phyloP scores from a whole-genome alignment of 106 monocot genomes.

The Dendrobium huoshanense region DNA sequence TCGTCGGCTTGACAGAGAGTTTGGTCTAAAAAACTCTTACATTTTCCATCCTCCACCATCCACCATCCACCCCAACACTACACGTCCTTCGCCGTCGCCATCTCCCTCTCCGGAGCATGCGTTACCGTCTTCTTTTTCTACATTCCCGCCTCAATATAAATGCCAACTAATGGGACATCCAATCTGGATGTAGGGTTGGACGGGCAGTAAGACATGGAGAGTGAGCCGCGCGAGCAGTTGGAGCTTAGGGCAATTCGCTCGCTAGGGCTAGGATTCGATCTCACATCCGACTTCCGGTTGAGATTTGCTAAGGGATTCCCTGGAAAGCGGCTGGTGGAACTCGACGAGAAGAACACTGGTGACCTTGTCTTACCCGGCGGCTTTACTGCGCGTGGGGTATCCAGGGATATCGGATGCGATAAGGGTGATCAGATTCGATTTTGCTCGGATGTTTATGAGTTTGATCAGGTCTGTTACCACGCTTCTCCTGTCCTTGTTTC shows the following conservation, averaged over 20 bases:
- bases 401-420: slow-evolving; percentile 52
- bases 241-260: slow-evolving; percentile 44
- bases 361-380: slow-evolving; percentile 61
- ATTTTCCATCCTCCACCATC: not conserved
- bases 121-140: not conserved
- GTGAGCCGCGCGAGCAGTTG: slow-evolving; percentile 14
- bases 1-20: no score
- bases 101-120: not conserved
- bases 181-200: not conserved
- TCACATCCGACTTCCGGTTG: slow-evolving; percentile 69
- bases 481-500: not conserved
- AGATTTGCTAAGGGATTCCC: slow-evolving; percentile 49
- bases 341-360: slow-evolving; percentile 30
- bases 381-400: slow-evolving; percentile 28
- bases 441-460: slow-evolving; percentile 80
- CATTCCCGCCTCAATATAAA: no score
- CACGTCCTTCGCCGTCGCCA: no score
- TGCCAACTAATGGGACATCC: not conserved
- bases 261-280: slow-evolving; percentile 80
- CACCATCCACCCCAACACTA: no score
- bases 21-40: no score
- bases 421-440: slow-evolving; percentile 75
- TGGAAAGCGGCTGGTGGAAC: slow-evolving; percentile 41
- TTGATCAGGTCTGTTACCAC: slow-evolving; percentile 50
- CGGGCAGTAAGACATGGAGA: slow-evolving; percentile 12